phyloP scores from a whole-genome alignment of 768 basidiomycete genomes.

The Podaxis sp. region DNA sequence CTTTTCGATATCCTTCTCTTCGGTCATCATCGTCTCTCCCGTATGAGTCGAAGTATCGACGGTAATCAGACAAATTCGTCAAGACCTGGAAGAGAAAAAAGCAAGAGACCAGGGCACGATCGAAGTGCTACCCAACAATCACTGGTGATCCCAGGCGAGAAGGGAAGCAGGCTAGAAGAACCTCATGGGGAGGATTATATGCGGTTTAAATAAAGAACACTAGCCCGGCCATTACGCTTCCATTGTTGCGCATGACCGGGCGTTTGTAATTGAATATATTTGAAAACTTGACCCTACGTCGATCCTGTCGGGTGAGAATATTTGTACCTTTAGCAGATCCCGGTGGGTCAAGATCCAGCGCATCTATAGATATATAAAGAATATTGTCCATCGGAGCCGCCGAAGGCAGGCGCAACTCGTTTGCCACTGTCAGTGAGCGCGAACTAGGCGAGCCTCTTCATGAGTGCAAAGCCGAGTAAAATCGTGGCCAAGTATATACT shows the following conservation, averaged over 20 bases:
- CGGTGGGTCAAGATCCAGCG: background rate
- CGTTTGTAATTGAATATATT: background rate
- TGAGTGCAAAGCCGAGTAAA: background rate
- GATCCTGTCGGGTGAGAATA: background rate
- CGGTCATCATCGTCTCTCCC: background rate
- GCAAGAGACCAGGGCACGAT: background rate
- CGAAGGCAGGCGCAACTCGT: background rate
- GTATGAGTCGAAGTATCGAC: background rate
- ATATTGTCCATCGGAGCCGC: background rate
- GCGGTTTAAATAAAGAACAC: conserved; percentile 11
- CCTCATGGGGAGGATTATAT: background rate
- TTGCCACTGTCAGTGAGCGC: background rate
- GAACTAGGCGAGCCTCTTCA: background rate
- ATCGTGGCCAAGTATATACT: background rate
- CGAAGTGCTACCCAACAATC: background rate
- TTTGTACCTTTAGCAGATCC: too few relatives aligned
- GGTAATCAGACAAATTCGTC: background rate
- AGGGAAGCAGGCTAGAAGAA: background rate
- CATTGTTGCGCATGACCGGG: background rate
- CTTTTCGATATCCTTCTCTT: conserved; percentile 7
- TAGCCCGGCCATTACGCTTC: background rate
- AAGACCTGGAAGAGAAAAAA: background rate
- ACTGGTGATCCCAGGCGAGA: background rate
- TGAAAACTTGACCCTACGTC: background rate
- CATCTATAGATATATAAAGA: background rate